Base-by-base conservation (phyloP, 2,329 filamentous ascomycete genomes). In the Microcyclosporella mali region DNA sequence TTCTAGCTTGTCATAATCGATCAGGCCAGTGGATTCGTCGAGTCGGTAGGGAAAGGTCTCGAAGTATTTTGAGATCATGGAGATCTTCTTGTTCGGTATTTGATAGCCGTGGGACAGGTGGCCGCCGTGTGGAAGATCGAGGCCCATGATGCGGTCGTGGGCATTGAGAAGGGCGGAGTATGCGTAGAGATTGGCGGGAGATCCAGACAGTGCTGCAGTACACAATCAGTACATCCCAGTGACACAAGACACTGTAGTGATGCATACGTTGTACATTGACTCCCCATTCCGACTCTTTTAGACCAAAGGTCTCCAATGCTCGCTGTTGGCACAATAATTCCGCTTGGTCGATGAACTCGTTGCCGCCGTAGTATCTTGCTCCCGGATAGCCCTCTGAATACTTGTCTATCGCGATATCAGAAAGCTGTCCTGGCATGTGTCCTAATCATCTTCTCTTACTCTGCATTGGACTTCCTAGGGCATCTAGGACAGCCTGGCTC, bases 371-470 rank as follows among this genome's bases (percentile, higher is more conserved):
- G 80, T 98, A 98, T 71, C 92, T 84, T 62, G 92, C 92, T 66
- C 92, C 92, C 57, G 92, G 92, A 60, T 98, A 98, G 39, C 92
- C 92, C 68, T 98, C 92, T 0, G 92, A 97, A 71, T 98, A 98
- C 68, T 98, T 97, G 70, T 97, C 55, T 71, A 50, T 34, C 28
- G n/a, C 12, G 10, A 28, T 45, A 8, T 37, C 15, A 33, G 40
- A 34, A 40, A 18, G 28, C 14, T 37, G 6, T 32, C n/a, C 3
- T 25, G n/a, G 6, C 18, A 9, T 37, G 14, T 33, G 33, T 11
- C 33, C n/a, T 33, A 14, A 25, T 9, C 21, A 25, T 25, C 21
- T 25, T 25, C 40, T 69, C 78, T 55, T 71, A 89, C 86, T 95
- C 67, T 94, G 88, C 88, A 95, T 95, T 41, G 89, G 84, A 73